phyloP scores from a whole-genome alignment of 495 filamentous ascomycete genomes.

The Podospora pseudoanserina region DNA sequence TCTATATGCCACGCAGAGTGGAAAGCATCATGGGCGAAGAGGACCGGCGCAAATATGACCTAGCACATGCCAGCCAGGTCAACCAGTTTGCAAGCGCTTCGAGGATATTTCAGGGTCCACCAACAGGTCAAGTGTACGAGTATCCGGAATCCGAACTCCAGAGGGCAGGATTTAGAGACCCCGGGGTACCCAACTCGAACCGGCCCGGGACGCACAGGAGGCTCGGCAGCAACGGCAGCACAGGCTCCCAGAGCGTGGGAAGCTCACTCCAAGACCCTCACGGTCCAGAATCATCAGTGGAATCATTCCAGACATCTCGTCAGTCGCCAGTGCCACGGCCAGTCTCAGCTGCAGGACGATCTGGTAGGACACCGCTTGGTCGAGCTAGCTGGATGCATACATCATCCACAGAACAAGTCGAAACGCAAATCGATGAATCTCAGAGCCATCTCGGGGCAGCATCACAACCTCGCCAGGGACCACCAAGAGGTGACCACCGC shows the following conservation, averaged over 20 bases:
- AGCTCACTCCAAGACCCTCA: slow-evolving; percentile 16
- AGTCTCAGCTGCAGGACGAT: slow-evolving; percentile 11
- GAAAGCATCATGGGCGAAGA: slow-evolving; percentile 82
- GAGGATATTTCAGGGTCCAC: slow-evolving; percentile 49
- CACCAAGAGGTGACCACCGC: slow-evolving; percentile 1
- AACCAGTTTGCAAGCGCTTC: slow-evolving; percentile 43
- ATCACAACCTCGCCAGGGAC: background rate
- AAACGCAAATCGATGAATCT: slow-evolving; percentile 23
- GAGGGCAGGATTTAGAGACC: slow-evolving; percentile 45
- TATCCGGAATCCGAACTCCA: slow-evolving; percentile 48
- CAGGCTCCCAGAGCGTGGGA: slow-evolving; percentile 9
- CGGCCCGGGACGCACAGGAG: slow-evolving; percentile 25
- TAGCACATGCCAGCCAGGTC: slow-evolving; percentile 60
- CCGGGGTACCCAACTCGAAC: slow-evolving; percentile 14
- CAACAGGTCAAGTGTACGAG: slow-evolving; percentile 51
- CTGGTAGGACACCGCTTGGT: slow-evolving; percentile 36
- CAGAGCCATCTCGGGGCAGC: background rate
- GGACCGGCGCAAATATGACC: slow-evolving; percentile 65
- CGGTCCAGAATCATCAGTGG: slow-evolving; percentile 7
- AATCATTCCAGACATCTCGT: slow-evolving; percentile 5
- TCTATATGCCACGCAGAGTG: slow-evolving; percentile 71
- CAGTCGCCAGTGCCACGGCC: slow-evolving; percentile 22
- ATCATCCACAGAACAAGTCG: slow-evolving; percentile 30
- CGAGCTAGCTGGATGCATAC: slow-evolving; percentile 32
- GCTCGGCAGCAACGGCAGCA: slow-evolving; percentile 34